phyloP scores from a whole-genome alignment of 805 yeast genomes.

The Spathaspora boniae region DNA sequence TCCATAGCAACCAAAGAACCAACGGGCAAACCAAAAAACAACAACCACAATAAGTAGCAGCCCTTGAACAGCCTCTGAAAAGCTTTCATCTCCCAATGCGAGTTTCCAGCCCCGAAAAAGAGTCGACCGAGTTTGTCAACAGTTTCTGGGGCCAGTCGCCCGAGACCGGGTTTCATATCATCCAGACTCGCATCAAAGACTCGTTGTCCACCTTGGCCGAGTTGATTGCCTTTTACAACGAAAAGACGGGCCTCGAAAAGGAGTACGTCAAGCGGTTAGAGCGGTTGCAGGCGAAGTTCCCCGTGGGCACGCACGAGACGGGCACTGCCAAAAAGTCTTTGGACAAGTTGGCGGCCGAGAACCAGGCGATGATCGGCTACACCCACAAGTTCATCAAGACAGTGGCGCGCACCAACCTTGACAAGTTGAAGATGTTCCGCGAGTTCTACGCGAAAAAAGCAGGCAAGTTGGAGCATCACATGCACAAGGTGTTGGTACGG shows the following conservation, averaged over 20 bases:
- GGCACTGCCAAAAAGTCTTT: conserved; percentile 60
- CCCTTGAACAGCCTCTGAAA: too few relatives aligned
- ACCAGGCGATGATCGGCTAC: conserved; percentile 53
- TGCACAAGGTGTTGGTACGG: conserved; percentile 51
- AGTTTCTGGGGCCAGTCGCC: conserved; percentile 55
- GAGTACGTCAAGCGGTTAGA: conserved; percentile 62
- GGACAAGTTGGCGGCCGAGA: conserved; percentile 56
- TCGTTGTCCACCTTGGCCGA: conserved; percentile 52
- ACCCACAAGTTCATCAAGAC: conserved; percentile 53
- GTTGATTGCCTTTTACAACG: conserved; percentile 31
- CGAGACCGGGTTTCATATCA: conserved; percentile 57
- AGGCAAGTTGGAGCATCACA: conserved; percentile 53
- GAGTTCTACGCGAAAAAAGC: conserved; percentile 50
- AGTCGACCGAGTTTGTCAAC: conserved; percentile 17
- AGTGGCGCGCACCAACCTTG: conserved; percentile 44
- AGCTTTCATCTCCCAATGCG: conserved; percentile 3
- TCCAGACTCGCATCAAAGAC: conserved; percentile 55
- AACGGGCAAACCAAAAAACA: neutral
- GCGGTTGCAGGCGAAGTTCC: conserved; percentile 43
- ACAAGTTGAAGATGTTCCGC: conserved; percentile 52
- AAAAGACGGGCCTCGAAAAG: conserved; percentile 60
- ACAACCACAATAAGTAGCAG: too few relatives aligned
- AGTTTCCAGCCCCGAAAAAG: conserved; percentile 2
- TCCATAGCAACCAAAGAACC: too few relatives aligned
- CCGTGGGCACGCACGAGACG: conserved; percentile 53